These are phyloP conservation scores for Solanum gracilifrons DNA, from an alignment of 257 asterid genomes.

Conservation along the genomic window DNA sequence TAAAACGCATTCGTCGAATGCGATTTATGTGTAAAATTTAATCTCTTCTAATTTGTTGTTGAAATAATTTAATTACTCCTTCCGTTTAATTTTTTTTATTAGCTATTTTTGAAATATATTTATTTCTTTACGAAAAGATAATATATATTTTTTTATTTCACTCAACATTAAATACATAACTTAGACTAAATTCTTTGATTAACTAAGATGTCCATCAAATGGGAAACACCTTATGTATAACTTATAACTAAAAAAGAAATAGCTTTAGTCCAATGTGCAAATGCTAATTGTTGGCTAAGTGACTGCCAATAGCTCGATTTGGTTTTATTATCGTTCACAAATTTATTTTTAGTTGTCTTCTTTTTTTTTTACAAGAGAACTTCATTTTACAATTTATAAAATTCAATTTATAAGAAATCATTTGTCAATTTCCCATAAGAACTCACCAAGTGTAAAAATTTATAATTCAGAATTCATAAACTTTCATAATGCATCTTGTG, in stretches of 20 bases:
- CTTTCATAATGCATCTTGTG: neutral
- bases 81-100: too few species aligned
- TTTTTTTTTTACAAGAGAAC: too few species aligned
- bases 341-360: too few species aligned
- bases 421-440: neutral
- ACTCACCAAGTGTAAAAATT: neutral
- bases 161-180: too few species aligned
- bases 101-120: too few species aligned
- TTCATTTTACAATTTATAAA: neutral
- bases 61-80: neutral
- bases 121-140: too few species aligned
- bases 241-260: neutral
- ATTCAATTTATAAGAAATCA: too few species aligned
- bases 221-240: neutral
- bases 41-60: neutral
- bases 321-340: too few species aligned
- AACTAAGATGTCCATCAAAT: neutral
- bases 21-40: neutral
- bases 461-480: too few species aligned
- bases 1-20: too few species aligned
- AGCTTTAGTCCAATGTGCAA: neutral
- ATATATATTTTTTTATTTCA: too few species aligned
- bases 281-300: neutral
- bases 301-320: neutral
- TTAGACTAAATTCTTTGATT: neutral